Conservation (phyloP, 805 yeast species). For the Dipodascus albidus region DNA sequence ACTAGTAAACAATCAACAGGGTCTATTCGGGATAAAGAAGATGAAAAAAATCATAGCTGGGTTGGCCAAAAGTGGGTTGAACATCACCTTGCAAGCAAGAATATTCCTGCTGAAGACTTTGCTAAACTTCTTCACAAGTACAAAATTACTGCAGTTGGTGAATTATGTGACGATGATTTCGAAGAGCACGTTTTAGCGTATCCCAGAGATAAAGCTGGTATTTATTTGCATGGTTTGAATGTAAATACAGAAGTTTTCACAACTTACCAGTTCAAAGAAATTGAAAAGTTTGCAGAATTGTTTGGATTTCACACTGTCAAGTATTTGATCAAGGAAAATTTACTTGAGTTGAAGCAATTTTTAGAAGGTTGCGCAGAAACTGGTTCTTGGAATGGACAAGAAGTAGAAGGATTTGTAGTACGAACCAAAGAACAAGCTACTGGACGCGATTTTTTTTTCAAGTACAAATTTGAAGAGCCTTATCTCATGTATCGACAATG, state of each 20-base stretch:
- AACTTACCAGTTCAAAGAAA: constrained; percentile 54
- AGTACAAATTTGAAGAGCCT: constrained; percentile 92
- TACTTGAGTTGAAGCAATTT: constrained; percentile 36
- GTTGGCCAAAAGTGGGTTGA: constrained; percentile 54
- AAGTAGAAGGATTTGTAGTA: constrained; percentile 89
- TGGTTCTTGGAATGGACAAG: constrained; percentile 61
- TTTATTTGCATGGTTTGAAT: constrained; percentile 86
- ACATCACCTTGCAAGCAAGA: constrained; percentile 35
- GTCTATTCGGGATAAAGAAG: constrained; percentile 32
- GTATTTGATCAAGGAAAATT: constrained; percentile 30
- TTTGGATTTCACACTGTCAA: constrained; percentile 63
- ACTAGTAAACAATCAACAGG: constrained; percentile 92
- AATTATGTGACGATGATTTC: constrained; percentile 81
- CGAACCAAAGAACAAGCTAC: constrained; percentile 36
- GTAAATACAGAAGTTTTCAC: constrained; percentile 48
- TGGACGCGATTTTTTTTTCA: constrained; percentile 58
- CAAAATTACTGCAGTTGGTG: constrained; percentile 79
- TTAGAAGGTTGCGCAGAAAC: constrained; percentile 46
- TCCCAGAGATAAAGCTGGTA: constrained; percentile 53
- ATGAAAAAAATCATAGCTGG: constrained; percentile 54
- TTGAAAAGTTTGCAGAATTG: constrained; percentile 42
- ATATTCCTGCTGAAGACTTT: constrained; percentile 35
- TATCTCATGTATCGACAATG: constrained; percentile 81
- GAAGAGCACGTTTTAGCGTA: constrained; percentile 91
- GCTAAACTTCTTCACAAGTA: constrained; percentile 41